Evolutionary conservation across 129 eudicot species (phyloP), one percentile per base, ranked within the genome.

Genomic region (Lactuca saligna): DNA sequence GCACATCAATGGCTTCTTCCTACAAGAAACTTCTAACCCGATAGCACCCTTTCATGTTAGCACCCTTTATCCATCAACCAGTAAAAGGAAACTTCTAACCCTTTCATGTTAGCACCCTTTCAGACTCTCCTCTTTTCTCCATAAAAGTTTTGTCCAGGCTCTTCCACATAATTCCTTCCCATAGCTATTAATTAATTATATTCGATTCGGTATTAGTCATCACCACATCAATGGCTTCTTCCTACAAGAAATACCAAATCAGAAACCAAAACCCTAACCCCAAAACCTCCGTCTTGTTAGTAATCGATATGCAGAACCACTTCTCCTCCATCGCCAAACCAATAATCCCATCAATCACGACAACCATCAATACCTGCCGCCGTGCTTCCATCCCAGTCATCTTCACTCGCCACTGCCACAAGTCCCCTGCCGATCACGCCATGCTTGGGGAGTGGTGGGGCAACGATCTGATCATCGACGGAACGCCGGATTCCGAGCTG

Each of bases 321-420:
- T 91, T 91, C 82, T 69, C 79, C 78, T 57, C 91, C 34, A 82
- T 86, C 62, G 91, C 94, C 58, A 54, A 54, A 25, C 89, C 94
- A 2, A 88, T 91, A 49, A 20, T 91, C 37, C 75, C 84, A 0
- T 38, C 94, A 25, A 68, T 91, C 76, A 71, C 74, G 31, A 68
- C 89, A 75, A 88, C 96, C 1, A 88, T 91, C 82, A 60, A 62
- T 57, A 82, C 86, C 70, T 88, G 96, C 74, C 85, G 91, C 4
- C 74, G 82, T 33, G 80, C 94, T 32, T 80, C 91, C 59, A 41
- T 88, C 61, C 97, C 97, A 12, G 70, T 91, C 17, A 65, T 91
- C 80, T 88, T 81, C 94, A 91, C 97, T 50, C 96, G 97, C 88
- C 97, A 91, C 96, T 32, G 85, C 74, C 97, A 91, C 83, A 81